Evolutionary conservation across 345 rosid species (phyloP), one percentile per base, ranked within the genome.

Genomic region (Isatis tinctoria): DNA sequence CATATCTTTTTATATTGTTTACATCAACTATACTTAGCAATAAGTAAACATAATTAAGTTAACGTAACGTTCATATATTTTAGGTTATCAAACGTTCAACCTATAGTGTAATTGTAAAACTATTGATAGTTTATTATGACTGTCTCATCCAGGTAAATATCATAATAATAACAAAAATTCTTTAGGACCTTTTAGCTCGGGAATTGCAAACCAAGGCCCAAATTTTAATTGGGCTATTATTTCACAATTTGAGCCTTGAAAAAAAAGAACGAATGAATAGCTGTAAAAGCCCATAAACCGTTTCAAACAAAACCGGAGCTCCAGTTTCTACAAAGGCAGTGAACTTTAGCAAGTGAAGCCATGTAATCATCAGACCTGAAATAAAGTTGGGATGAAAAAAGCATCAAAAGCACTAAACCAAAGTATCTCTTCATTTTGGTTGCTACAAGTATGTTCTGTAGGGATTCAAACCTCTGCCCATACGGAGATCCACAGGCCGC

Each of bases 341-440:
- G 98, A 30, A 89, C 94, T 72, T 89, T 93, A 63, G 96, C 97
- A 65, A 91, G 90, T 5, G 96, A 74, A 70, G 89, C 92, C 96
- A 90, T 93, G 54, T 91, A 93, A 76, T 93, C 96, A 70, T 87
- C 86, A 10, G 96, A 88, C 87, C 98, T 93, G 92, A 53, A 82
- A 83, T 7, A 36, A n/a, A 11, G 14, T 18, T 51, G 51, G 60
- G 30, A 65, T 33, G 12, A n/a, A 56, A 27, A n/a, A 70, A 17
- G 18, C 6, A 64, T 59, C 22, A 70, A 64, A 8, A n/a, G 41
- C 14, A 32, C 33, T 12, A 40, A 28, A 60, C 35, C 20, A 9
- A 28, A 0, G 10, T 2, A 36, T 18, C 48, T 63, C 36, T 70
- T 48, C 62, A 17, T 45, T n/a, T 26, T 13, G 10, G 43, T 12